Base-by-base conservation (phyloP, 2,329 filamentous ascomycete genomes). In the Aspergillus jensenii region DNA sequence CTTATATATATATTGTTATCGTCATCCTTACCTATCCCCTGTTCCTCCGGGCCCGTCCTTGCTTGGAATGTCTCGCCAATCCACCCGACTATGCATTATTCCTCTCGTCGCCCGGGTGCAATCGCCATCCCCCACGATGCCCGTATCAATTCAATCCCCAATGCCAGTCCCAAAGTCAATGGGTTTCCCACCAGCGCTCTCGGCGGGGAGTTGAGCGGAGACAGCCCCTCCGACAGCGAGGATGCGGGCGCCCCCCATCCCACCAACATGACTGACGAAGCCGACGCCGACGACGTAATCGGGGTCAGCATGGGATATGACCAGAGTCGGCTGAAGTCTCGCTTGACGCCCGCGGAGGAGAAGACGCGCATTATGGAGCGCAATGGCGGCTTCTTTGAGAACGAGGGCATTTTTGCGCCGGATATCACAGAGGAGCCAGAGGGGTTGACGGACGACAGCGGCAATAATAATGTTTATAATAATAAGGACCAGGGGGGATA, bases 251-350 rank as follows among this genome's bases (percentile, higher is more conserved):
- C 6, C 21, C 41, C 33, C 12, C 62, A 68, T 44, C 60, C 65
- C 6, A 59, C 62, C 37, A 63, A 66, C 47, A 62, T 65, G 11
- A 67, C 63, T 8, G 66, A 71, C 27, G 71, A 73, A 44, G 74
- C 75, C 59, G 72, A 69, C 48, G 73, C 71, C 40, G 65, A 71
- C 55, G 69, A 71, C 12, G 75, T 84, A 35, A 77, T 87, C 63
- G 84, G 83, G 2, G 77, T 87, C 65, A 86, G 84, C 67, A 85
- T 87, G 61, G 78, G 83, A 59, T 78, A 77, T 40, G 76, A 79
- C 43, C 85, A 87, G 68, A 84, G 79, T 50, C 79, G 81, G 44
- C 75, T 87, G 68, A 82, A 78, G 37, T 83, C 83, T 17, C 80
- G 83, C 9, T 76, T 78, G 43, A 87, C 84, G 4, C 84, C 84